Evolutionary conservation across 2,329 filamentous ascomycete species (phyloP).

Genomic region (Colletotrichum spaethianum): DNA sequence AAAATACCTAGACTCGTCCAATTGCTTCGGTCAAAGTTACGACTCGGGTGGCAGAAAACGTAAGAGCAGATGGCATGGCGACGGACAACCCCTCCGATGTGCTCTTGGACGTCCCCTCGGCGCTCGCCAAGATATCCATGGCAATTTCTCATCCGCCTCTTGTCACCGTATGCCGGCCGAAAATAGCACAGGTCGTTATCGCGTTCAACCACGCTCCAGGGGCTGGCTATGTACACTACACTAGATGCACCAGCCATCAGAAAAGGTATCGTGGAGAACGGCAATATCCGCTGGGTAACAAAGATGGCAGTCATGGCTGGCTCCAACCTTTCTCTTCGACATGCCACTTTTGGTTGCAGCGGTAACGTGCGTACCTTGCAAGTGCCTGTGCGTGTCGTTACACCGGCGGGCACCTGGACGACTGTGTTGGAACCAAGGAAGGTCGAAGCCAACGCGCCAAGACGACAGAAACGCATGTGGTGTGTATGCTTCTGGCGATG

Average conservation of each 20-base stretch:
- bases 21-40: constrained; percentile 19
- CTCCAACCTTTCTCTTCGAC: neutral
- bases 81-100: neutral
- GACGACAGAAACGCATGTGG: constrained; percentile 20
- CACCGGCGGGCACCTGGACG: constrained; percentile 10
- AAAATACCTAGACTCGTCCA: constrained; percentile 18
- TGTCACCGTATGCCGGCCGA: neutral
- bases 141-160: neutral
- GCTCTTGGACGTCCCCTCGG: neutral
- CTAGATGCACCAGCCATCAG: neutral
- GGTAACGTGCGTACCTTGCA: neutral
- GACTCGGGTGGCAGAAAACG: constrained; percentile 18
- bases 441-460: constrained; percentile 36
- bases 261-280: constrained; percentile 3
- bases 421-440: constrained; percentile 2
- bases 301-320: neutral
- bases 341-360: constrained; percentile 2
- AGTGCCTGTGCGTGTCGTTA: constrained; percentile 9
- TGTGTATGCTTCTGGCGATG: neutral
- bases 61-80: neutral
- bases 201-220: neutral
- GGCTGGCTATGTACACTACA: neutral
- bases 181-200: neutral
- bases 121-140: neutral
- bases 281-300: constrained; percentile 12